Base-by-base conservation (phyloP, 2,329 filamentous ascomycete genomes). In the Cytospora piceicola region DNA sequence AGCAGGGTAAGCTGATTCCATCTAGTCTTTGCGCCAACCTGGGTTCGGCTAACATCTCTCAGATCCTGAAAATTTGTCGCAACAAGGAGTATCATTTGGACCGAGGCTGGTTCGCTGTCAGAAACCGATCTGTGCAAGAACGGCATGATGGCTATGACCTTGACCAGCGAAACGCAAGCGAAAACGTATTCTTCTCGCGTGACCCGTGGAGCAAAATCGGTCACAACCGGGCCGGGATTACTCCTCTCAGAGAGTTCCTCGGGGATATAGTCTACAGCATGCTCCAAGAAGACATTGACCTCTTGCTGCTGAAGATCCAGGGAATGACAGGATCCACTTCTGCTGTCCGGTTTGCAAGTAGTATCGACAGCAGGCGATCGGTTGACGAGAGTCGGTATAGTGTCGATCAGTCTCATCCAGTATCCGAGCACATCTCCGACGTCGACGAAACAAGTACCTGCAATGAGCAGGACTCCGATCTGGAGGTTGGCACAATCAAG, bases 151-250 rank as follows among this genome's bases (percentile, higher is more conserved):
- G 69, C 55, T 46, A 66, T 66, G 27, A 69, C 68, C 56, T 65
- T 62, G 54, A 70, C 64, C 36, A 71, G 70, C 54, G 70, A 69
- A 57, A 71, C 67, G 67, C 69, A 68, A 67, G 68, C 64, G 54
- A 70, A 67, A 32, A 70, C 51, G 49, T 24, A 34, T 66, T 66
- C 39, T 64, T 64, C 39, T 42, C 17, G 39, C 8, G 39, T 7
- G 17, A 42, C 4, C 39, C 39, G n/a, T 42, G 39, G 39, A 42
- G n/a, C 39, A 42, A 42, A 5, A 3, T 42, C 39, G 20, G 17
- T 9, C 15, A 42, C 6, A n/a, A 9, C 39, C 39, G 39, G 6
- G 54, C 61, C 24, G 61, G 61, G 8, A 39, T 63, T 20, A n/a
- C 54, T 36, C 20, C 53, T 4, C 61, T 63, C 34, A 58, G 54